Conservation (phyloP, 768 basidiomycete genomes). For the Tulasnella sp. region DNA sequence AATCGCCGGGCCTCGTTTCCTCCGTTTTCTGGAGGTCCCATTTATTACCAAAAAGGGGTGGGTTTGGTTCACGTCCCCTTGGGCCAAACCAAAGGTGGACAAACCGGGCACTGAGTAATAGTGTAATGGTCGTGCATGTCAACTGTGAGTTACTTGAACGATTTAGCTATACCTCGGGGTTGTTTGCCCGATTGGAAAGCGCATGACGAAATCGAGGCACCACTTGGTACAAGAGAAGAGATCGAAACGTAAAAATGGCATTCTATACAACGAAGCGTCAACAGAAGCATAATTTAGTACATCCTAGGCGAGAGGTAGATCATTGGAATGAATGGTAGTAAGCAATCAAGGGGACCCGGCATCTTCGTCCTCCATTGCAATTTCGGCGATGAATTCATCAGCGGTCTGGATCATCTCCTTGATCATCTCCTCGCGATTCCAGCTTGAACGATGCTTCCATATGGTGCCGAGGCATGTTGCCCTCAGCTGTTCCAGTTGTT, state of each 20-base stretch:
- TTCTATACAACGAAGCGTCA: background rate
- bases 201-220: background rate
- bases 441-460: constrained; percentile 76
- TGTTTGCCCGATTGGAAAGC: background rate
- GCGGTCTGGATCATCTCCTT: constrained; percentile 51
- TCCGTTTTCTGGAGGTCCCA: background rate
- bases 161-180: too few relatives aligned
- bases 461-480: constrained; percentile 70
- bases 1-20: background rate
- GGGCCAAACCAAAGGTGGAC: too few relatives aligned
- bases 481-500: constrained; percentile 89
- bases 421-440: constrained; percentile 69
- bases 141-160: too few relatives aligned
- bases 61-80: background rate
- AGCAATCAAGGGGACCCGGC: background rate
- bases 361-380: constrained; percentile 27
- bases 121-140: too few relatives aligned
- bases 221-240: background rate
- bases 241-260: background rate
- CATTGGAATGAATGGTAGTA: background rate
- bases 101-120: too few relatives aligned
- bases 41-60: background rate
- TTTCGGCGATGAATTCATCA: constrained; percentile 59
- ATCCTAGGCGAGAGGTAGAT: background rate
- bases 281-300: background rate